Evolutionary conservation across 495 filamentous ascomycete genomes (phyloP).

Genomic region (Aspergillus nidulans): DNA sequence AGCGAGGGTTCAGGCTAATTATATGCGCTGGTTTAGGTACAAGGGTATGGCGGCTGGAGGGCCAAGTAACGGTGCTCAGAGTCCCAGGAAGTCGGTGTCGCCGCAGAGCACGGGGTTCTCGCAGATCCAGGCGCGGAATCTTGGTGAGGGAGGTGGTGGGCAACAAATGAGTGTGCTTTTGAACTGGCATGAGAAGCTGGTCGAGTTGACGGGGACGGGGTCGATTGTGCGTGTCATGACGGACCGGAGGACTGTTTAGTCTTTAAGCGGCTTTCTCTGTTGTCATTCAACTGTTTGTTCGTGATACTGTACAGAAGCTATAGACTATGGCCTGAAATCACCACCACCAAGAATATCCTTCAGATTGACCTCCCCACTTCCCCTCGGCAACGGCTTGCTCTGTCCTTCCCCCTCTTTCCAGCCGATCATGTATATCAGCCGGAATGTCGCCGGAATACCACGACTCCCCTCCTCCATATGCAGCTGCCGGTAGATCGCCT

Average conservation of each 20-base stretch:
- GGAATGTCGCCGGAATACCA: constrained; percentile 81
- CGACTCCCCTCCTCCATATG: constrained; percentile 68
- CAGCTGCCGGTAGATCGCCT: constrained; percentile 82
- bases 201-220: constrained; percentile 81
- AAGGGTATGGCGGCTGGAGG: constrained; percentile 70
- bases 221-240: constrained; percentile 89
- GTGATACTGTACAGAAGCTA: constrained; percentile 16
- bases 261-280: neutral
- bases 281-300: neutral
- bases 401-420: constrained; percentile 87
- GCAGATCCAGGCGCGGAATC: constrained; percentile 67
- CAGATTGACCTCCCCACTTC: constrained; percentile 75
- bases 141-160: constrained; percentile 70
- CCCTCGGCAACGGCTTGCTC: constrained; percentile 71
- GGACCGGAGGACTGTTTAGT: constrained; percentile 81
- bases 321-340: constrained; percentile 32
- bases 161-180: constrained; percentile 89
- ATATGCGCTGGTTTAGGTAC: constrained; percentile 49
- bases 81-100: constrained; percentile 52
- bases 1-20: neutral
- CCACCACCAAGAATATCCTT: constrained; percentile 73
- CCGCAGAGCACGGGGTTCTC: constrained; percentile 85
- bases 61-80: constrained; percentile 29
- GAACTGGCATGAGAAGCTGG: constrained; percentile 94
- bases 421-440: constrained; percentile 94